Evolutionary conservation across 768 basidiomycete species (phyloP), one percentile per base, ranked within the genome.

Genomic region (Antrodiella citrinella): DNA sequence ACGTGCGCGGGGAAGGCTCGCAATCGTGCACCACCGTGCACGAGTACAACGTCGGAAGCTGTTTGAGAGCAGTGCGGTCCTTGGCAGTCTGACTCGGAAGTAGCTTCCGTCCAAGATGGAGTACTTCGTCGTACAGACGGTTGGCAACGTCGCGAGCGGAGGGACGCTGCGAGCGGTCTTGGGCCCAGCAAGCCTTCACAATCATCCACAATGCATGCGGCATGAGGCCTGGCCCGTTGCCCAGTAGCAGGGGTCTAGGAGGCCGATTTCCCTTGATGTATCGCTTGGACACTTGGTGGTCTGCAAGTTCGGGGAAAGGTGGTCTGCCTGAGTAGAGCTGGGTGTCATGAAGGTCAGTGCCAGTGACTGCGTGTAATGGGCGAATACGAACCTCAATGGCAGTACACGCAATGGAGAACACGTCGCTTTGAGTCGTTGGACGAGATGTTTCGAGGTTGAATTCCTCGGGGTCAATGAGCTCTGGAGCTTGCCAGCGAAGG

Each of bases 381-480:
- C 7, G 30, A 35, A 7, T 7, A 35, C 41, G 5, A 9, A 19
- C 41, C 41, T 43, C 41, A 9, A 43, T 43, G 7, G 21, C 5
- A n/a, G 19, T 22, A 22, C 41, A 43, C 9, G 41, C 41, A 22
- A 43, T 9, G n/a, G 41, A 43, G 41, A 18, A 43, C 7, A 43
- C 19, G 19, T 43, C 41, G 21, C 41, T 43, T 10, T 7, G 9
- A 22, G 21, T 5, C 18, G 41, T 43, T 5, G 41, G 41, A 18
- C 15, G 41, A 35, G 30, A 35, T 7, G 30, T 35, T 7, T 35
- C 30, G 7, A 35, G 7, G 7, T 35, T 15, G 15, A 35, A 35
- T 15, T 35, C 30, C 15, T 30, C 26, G 1, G 50, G 50, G 30
- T 51, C 49, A 15, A 51, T 13, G 1, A 54, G 23, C 21, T 54